Conservation (phyloP, 768 basidiomycete genomes). For the Stropharia rugosoannulata region DNA sequence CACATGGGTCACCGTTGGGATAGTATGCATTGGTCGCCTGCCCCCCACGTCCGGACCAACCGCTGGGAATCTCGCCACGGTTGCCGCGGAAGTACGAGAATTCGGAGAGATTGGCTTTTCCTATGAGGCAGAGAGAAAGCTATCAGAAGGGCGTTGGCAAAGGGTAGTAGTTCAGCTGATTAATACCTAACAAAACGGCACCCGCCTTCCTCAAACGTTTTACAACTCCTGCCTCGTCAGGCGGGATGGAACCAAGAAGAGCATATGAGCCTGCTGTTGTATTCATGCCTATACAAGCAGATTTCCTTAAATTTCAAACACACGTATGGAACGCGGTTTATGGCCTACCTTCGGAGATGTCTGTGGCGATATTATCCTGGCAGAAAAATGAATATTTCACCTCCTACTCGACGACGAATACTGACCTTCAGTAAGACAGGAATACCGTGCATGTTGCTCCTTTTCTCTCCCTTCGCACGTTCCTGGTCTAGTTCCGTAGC, state of each 20-base stretch:
- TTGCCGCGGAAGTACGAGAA: conserved; percentile 48
- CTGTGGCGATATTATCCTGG: conserved; percentile 48
- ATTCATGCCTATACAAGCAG: conserved; percentile 34
- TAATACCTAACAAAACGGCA: conserved; percentile 40
- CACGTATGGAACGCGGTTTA: neutral
- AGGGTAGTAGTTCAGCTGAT: neutral
- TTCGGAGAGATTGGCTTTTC: conserved; percentile 58
- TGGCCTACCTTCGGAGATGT: conserved; percentile 38
- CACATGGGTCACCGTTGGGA: conserved; percentile 51
- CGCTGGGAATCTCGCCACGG: conserved; percentile 38
- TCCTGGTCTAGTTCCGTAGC: conserved; percentile 51
- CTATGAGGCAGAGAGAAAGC: conserved; percentile 17
- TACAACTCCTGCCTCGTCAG: conserved; percentile 45
- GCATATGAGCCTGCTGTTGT: conserved; percentile 45
- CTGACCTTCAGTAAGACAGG: conserved; percentile 49
- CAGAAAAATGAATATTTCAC: neutral
- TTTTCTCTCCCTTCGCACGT: conserved; percentile 36
- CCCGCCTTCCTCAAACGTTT: conserved; percentile 40
- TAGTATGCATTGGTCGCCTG: conserved; percentile 52
- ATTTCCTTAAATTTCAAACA: neutral
- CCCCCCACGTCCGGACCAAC: conserved; percentile 60
- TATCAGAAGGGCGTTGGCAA: neutral
- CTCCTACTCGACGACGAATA: neutral
- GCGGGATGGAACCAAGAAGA: conserved; percentile 41
- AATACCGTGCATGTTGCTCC: conserved; percentile 53